phyloP scores from a whole-genome alignment of 495 filamentous ascomycete genomes.

The Lasiosphaeria hispida region DNA sequence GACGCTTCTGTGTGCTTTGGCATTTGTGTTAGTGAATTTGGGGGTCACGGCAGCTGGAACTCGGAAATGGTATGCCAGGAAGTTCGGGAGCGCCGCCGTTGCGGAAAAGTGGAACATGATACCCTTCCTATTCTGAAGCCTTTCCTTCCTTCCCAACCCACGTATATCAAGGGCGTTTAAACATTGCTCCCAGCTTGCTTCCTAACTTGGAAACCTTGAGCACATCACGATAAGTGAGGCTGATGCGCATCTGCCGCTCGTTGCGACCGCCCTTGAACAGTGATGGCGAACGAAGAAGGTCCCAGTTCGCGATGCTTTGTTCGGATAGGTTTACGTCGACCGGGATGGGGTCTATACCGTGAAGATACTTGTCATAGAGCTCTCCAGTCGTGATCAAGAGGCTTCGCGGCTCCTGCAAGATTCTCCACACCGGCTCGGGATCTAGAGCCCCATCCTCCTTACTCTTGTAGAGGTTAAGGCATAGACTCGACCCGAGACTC shows the following conservation, averaged over 20 bases:
- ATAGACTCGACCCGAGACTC: slow-evolving; percentile 72
- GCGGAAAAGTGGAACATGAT: slow-evolving; percentile 77
- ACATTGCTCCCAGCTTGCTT: slow-evolving; percentile 60
- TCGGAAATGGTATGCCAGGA: slow-evolving; percentile 73
- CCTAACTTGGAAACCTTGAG: slow-evolving; percentile 78
- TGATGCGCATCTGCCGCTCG: slow-evolving; percentile 66
- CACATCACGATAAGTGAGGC: slow-evolving; percentile 92
- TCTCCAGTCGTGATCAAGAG: slow-evolving; percentile 67
- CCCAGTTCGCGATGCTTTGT: slow-evolving; percentile 78
- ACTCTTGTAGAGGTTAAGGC: slow-evolving; percentile 75
- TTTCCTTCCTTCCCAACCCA: background rate
- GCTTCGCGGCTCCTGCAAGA: slow-evolving; percentile 85
- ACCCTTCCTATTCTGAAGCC: slow-evolving; percentile 64
- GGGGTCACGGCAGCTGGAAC: slow-evolving; percentile 77
- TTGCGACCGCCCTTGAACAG: slow-evolving; percentile 57
- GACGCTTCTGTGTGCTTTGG: slow-evolving; percentile 64
- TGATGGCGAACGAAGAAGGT: slow-evolving; percentile 60
- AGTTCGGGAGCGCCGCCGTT: slow-evolving; percentile 71
- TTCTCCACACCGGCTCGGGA: slow-evolving; percentile 56
- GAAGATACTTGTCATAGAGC: slow-evolving; percentile 70
- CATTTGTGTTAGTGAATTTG: slow-evolving; percentile 78
- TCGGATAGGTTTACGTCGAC: slow-evolving; percentile 59
- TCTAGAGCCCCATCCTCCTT: slow-evolving; percentile 48
- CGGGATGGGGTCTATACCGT: slow-evolving; percentile 67
- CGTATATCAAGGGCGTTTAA: slow-evolving; percentile 28